Evolutionary conservation across 2,329 filamentous ascomycete species (phyloP), one percentile per base, ranked within the genome.

Genomic region (Pseudogymnoascus sp.): DNA sequence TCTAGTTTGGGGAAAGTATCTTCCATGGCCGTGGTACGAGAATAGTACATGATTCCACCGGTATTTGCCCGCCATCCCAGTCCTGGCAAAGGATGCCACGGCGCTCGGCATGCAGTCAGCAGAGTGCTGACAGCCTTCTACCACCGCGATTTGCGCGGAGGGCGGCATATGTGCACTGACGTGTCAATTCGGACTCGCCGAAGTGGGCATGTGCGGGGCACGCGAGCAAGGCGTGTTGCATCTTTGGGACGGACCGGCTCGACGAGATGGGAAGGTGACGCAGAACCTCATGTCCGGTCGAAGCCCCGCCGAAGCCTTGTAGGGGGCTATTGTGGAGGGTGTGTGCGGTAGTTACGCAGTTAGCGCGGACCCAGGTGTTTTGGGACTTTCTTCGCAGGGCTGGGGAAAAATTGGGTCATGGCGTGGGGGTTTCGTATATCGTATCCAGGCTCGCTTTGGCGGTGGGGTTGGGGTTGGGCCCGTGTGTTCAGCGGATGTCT

Each of bases 401-500:
- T 56, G n/a, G 46, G 8, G 14, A 34, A 18, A 34, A 56, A 6
- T 50, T 56, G 25, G 46, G 46, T 16, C 44, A 4, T 46, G 7
- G 23, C 23, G 46, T 56, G 25, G 46, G 25, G 46, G 44, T 16
- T 40, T 34, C 46, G n/a, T 56, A 56, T 56, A 31, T 34, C 25
- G 46, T 56, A 56, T 56, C 28, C 46, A 12, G 12, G 23, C 23
- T 21, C 16, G 16, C 2, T 21, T 42, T 42, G 10, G 42, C 5
- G 7, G 42, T 31, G 8, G 14, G n/a, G 14, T 56, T 56, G 46
- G 46, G 25, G 14, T 56, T 56, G 46, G 46, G 25, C 4, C 11
- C 14, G 2, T 31, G 4, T 11, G 16, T 50, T 50, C 21, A 50
- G 11, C 44, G 82, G 6, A 78, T 71, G 42, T 83, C 83, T 61